Conservation (phyloP, 306 rosid species). For the Senna siamea region DNA sequence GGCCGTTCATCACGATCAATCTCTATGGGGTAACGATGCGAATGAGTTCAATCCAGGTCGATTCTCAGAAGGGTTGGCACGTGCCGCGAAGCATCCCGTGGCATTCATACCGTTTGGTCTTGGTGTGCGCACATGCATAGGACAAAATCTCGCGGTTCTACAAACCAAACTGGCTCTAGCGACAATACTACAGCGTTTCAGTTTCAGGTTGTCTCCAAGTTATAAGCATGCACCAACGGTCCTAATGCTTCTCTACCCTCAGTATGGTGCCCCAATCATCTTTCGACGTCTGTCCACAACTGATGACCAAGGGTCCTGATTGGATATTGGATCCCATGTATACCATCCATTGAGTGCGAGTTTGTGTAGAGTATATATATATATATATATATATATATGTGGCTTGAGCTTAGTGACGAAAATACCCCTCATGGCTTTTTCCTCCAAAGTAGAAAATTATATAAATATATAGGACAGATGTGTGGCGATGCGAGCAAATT, state of each 20-base stretch:
- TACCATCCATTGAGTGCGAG: no score
- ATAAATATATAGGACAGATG: no score
- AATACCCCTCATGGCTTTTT: background rate
- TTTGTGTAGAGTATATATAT: slow-evolving; percentile 27
- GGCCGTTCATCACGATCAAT: slow-evolving; percentile 85
- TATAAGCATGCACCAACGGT: slow-evolving; percentile 97
- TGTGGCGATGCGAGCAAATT: slow-evolving; percentile 21
- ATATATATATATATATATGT: background rate
- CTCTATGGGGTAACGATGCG: slow-evolving; percentile 79
- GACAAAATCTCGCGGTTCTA: slow-evolving; percentile 82
- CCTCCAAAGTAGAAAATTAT: background rate
- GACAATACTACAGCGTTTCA: slow-evolving; percentile 84
- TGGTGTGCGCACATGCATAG: slow-evolving; percentile 82
- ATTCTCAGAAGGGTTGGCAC: slow-evolving; percentile 67
- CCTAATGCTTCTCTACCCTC: slow-evolving; percentile 91
- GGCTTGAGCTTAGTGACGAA: slow-evolving; percentile 10
- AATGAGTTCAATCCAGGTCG: slow-evolving; percentile 90
- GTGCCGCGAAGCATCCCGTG: slow-evolving; percentile 73
- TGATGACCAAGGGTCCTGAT: slow-evolving; percentile 43
- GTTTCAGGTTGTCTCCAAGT: slow-evolving; percentile 75
- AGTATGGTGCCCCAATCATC: slow-evolving; percentile 85
- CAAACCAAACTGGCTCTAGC: slow-evolving; percentile 77
- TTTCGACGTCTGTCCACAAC: slow-evolving; percentile 52
- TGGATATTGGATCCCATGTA: no score
- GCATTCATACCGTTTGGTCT: slow-evolving; percentile 88